A percentile compares a stretch with the other conserved stretches of the same genome.
Evolutionary conservation across 352 stramenopile species (phyloP).

Genomic region (Phytophthora sp.): DNA sequence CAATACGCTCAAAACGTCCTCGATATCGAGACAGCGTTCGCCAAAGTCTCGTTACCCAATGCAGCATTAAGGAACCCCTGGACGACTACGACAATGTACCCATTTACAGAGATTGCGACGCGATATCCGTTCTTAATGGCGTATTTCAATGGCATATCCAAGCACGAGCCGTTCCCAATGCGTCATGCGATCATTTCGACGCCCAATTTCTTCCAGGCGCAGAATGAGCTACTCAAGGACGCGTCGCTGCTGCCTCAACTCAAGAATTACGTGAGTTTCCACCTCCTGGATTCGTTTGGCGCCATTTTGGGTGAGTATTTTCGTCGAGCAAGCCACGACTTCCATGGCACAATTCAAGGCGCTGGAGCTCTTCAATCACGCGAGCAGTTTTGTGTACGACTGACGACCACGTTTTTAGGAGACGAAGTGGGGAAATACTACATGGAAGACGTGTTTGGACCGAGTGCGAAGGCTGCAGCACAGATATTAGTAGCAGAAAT

Average conservation of each 20-base stretch:
- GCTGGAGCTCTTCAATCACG: constrained; percentile 36
- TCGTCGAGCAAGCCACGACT: constrained; percentile 53
- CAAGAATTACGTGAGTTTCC: constrained; percentile 73
- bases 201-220: constrained; percentile 54
- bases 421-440: constrained; percentile 91
- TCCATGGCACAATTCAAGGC: constrained; percentile 52
- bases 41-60: constrained; percentile 85
- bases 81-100: constrained; percentile 88
- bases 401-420: constrained; percentile 83
- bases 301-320: constrained; percentile 59
- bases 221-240: constrained; percentile 50
- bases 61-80: constrained; percentile 87
- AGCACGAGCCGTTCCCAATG: constrained; percentile 44
- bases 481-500: constrained; percentile 88
- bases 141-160: constrained; percentile 58
- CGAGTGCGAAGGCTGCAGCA: constrained; percentile 71
- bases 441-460: constrained; percentile 88
- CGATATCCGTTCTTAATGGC: constrained; percentile 58
- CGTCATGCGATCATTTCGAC: constrained; percentile 53
- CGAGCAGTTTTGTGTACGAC: constrained; percentile 64
- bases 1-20: constrained; percentile 49
- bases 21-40: constrained; percentile 79
- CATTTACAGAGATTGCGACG: constrained; percentile 60
- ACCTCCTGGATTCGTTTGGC: constrained; percentile 57
- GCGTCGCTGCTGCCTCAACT: constrained; percentile 44